Evolutionary conservation across 345 rosid species (phyloP).

Genomic region (Aurinia saxatilis): DNA sequence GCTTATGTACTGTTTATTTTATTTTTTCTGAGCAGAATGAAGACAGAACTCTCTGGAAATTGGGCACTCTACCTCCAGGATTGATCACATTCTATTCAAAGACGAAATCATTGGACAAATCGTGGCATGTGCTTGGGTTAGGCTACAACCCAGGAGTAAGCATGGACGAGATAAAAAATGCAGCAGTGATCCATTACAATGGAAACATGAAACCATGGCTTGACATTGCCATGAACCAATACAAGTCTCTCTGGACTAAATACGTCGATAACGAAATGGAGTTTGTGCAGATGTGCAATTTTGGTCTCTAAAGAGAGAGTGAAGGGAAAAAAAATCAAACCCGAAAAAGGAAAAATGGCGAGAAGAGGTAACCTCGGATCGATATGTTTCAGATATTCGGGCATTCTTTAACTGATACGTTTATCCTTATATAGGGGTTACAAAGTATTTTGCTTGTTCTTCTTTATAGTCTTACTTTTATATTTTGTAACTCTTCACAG

Average conservation of each 20-base stretch:
- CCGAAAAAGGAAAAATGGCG: background rate
- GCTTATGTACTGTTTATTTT: background rate
- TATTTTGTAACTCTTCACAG: constrained; percentile 17
- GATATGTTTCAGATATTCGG: background rate
- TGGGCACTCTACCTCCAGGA: constrained; percentile 75
- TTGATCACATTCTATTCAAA: constrained; percentile 77
- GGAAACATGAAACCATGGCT: constrained; percentile 99
- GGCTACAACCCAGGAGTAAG: constrained; percentile 87
- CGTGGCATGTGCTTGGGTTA: constrained; percentile 92
- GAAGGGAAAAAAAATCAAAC: background rate
- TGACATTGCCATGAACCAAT: constrained; percentile 84
- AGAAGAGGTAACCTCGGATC: constrained; percentile 22
- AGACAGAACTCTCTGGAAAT: constrained; percentile 62
- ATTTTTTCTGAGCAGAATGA: constrained; percentile 42
- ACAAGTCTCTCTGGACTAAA: constrained; percentile 82
- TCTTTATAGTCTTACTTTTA: constrained; percentile 6
- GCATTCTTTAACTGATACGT: constrained; percentile 28
- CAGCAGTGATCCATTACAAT: constrained; percentile 87
- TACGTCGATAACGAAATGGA: constrained; percentile 79
- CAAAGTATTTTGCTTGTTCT: constrained; percentile 19
- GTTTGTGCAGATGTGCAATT: constrained; percentile 75
- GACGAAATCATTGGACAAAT: constrained; percentile 78
- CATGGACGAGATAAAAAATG: constrained; percentile 73
- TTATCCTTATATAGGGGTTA: constrained; percentile 23
- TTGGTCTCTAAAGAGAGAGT: constrained; percentile 54